Conservation (phyloP, 495 filamentous ascomycete genomes). For the Peziza echinospora region DNA sequence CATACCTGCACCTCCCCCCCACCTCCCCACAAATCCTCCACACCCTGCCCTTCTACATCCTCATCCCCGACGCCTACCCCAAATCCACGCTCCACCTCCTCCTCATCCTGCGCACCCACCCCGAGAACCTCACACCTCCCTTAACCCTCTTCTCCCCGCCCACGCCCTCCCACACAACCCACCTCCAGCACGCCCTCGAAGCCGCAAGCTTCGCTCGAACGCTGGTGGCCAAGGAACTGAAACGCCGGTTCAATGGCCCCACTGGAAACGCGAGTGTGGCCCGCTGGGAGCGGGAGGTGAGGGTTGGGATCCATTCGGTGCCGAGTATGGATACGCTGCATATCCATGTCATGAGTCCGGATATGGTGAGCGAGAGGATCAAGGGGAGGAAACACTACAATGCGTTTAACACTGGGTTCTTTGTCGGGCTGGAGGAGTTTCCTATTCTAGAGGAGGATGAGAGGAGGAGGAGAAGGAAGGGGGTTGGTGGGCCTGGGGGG, state of each 20-base stretch:
- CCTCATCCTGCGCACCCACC: constrained; percentile 50
- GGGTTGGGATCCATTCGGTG: constrained; percentile 58
- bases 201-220: constrained; percentile 39
- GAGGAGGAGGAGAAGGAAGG: constrained; percentile 18
- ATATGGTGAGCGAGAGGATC: constrained; percentile 45
- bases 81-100: constrained; percentile 73
- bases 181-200: constrained; percentile 35
- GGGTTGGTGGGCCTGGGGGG: too few relatives aligned
- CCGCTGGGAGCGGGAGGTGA: constrained; percentile 51
- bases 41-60: constrained; percentile 49
- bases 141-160: too few relatives aligned
- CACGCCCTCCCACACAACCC: too few relatives aligned
- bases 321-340: constrained; percentile 91
- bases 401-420: constrained; percentile 72
- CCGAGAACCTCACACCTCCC: background rate
- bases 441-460: constrained; percentile 43
- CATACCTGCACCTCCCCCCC: too few relatives aligned
- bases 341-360: constrained; percentile 61
- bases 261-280: constrained; percentile 34
- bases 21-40: constrained; percentile 41
- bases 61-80: constrained; percentile 63
- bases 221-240: constrained; percentile 53
- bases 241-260: constrained; percentile 39
- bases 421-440: constrained; percentile 60
- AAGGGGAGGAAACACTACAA: constrained; percentile 82